phyloP scores from a whole-genome alignment of 352 stramenopile species.

The Globisporangium nagaii region DNA sequence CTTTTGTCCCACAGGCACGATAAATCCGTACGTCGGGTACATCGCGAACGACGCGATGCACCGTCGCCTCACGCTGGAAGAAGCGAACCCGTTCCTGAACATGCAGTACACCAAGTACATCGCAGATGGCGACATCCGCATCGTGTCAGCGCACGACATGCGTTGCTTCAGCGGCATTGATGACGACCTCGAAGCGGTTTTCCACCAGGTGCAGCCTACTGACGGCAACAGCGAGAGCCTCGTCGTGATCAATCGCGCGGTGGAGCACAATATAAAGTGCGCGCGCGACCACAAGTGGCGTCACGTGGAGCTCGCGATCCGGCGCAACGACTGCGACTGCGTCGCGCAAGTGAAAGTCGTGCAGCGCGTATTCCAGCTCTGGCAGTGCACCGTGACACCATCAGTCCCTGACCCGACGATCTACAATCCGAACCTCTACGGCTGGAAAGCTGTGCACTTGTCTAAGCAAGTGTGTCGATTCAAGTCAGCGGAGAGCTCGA shows the following conservation, averaged over 20 bases:
- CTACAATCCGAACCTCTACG: constrained; percentile 43
- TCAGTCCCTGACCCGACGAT: constrained; percentile 18
- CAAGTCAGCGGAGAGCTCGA: constrained; percentile 8
- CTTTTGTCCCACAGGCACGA: constrained; percentile 95
- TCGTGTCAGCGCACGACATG: constrained; percentile 89
- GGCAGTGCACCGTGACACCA: constrained; percentile 84
- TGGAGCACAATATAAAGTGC: constrained; percentile 78
- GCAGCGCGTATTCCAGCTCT: constrained; percentile 89
- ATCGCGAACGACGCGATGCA: constrained; percentile 90
- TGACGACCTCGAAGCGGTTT: constrained; percentile 62
- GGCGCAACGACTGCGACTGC: constrained; percentile 92
- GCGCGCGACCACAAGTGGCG: constrained; percentile 93
- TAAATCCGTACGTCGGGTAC: constrained; percentile 76
- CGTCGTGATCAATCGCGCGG: constrained; percentile 53
- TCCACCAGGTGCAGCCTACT: constrained; percentile 18
- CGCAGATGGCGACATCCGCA: constrained; percentile 77
- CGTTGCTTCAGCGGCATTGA: constrained; percentile 89
- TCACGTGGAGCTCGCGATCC: constrained; percentile 83
- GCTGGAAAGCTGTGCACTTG: constrained; percentile 52
- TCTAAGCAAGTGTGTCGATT: constrained; percentile 54
- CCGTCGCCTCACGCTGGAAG: constrained; percentile 46
- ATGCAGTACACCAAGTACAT: constrained; percentile 87
- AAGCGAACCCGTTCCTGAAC: constrained; percentile 73
- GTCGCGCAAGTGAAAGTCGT: constrained; percentile 82
- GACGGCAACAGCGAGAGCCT: background rate